Conservation (phyloP, 2,329 filamentous ascomycete species). For the Emmonsiellopsis sp. region DNA sequence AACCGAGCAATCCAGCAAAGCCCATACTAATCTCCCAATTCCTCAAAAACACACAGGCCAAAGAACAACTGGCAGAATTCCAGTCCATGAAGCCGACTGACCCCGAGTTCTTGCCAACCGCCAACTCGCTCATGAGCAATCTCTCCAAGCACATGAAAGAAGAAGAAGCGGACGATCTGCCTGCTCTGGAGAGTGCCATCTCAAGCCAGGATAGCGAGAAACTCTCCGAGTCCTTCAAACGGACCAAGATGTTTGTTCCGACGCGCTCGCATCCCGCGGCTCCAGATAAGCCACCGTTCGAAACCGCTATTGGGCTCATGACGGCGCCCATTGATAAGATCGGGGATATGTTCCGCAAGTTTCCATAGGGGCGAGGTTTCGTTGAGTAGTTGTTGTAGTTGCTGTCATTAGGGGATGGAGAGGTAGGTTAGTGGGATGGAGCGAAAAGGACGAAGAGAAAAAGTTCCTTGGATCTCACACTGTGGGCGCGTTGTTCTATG, state of each 20-base stretch:
- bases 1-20: not conserved
- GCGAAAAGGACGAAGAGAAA: too few relatives aligned
- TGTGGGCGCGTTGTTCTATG: too few relatives aligned
- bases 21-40: not conserved
- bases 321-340: slow-evolving; percentile 48
- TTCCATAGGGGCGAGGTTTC: slow-evolving; percentile 24
- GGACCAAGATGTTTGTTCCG: slow-evolving; percentile 45
- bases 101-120: slow-evolving; percentile 30
- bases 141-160: slow-evolving; percentile 40
- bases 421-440: too few relatives aligned
- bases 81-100: slow-evolving; percentile 34
- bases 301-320: slow-evolving; percentile 46
- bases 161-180: slow-evolving; percentile 41
- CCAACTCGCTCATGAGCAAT: slow-evolving; percentile 33
- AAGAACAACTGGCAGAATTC: slow-evolving; percentile 40
- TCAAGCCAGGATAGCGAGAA: slow-evolving; percentile 21
- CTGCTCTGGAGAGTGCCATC: slow-evolving; percentile 36
- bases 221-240: slow-evolving; percentile 36
- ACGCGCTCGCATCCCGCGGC: slow-evolving; percentile 40
- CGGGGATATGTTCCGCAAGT: slow-evolving; percentile 45
- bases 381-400: not conserved
- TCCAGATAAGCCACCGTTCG: slow-evolving; percentile 45
- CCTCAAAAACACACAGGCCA: slow-evolving; percentile 30
- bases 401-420: not conserved
- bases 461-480: too few relatives aligned